Evolutionary conservation across 2,329 filamentous ascomycete genomes (phyloP), one percentile per base, ranked within the genome.

Genomic region (Aspergillus sergii): DNA sequence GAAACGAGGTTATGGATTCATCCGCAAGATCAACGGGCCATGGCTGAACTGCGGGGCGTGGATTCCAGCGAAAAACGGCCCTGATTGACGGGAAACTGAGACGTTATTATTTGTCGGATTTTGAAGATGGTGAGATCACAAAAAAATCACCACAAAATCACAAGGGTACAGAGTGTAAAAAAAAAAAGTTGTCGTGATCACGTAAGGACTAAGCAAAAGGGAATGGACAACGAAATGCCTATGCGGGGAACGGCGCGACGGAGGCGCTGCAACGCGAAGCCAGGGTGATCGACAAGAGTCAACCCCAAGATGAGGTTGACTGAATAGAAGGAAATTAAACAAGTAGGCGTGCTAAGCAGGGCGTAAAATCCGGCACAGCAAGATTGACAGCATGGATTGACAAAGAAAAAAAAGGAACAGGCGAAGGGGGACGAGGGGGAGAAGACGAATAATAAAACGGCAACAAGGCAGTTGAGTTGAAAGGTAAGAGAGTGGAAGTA

Each of bases 21-120:
- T 76, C 74, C 72, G 76, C 71, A 70, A 68, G 69, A 78, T 79
- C 73, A 79, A 76, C 71, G 66, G 72, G 75, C 76, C 78, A 79
- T 79, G 70, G 65, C 72, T 74, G 58, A 61, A 67, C 67, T 48
- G 64, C 64, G 63, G 66, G 63, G 63, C 60, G 58, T 41, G 51
- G 60, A 55, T 43, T 50, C 32, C 43, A 59, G 62, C 57, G 60
- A 63, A 57, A 48, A 65, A 66, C 68, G 71, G 69, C 66, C 65
- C 55, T 63, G 61, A 62, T 69, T 71, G 72, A 69, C 66, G 69
- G 66, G 58, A 62, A 59, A 50, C 57, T 57, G 54, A 61, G 46
- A 60, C 51, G 36, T 54, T 48, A 43, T 51, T 50, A 39, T 57
- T 36, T 56, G 12, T 23, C 7, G 30, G 12, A 10, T 34, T 23